These are phyloP conservation scores for Chrysanthemum seticuspe DNA, from an alignment of 129 eudicot genomes.

Conservation along the genomic window DNA sequence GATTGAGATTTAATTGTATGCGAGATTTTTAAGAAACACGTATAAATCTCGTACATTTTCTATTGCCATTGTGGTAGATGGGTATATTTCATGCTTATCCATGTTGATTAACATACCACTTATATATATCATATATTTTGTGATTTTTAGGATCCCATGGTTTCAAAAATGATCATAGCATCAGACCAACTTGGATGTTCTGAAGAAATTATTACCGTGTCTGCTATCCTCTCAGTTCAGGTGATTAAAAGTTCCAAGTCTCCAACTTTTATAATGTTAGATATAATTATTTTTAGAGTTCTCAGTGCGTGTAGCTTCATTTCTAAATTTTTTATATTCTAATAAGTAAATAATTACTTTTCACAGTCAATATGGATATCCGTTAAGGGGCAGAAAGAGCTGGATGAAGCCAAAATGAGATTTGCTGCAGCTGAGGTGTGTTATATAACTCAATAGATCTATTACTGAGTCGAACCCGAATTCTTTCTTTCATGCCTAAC, in stretches of 20 bases:
- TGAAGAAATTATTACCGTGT: conserved; percentile 82
- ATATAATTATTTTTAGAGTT: neutral
- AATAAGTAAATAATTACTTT: neutral
- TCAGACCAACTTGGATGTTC: conserved; percentile 79
- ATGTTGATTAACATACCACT: conserved; percentile 1
- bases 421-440: conserved; percentile 95
- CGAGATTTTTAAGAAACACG: neutral
- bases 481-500: too few relatives aligned
- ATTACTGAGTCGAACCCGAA: too few relatives aligned
- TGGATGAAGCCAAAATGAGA: conserved; percentile 91
- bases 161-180: conserved; percentile 89
- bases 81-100: neutral
- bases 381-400: conserved; percentile 75
- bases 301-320: neutral
- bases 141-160: conserved; percentile 78
- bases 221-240: conserved; percentile 89
- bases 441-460: neutral
- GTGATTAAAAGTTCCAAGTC: conserved; percentile 21
- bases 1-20: neutral
- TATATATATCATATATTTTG: conserved; percentile 1
- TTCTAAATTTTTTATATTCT: conserved; percentile 13
- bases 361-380: conserved; percentile 94
- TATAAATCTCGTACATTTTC: too few relatives aligned
- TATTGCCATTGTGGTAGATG: too few relatives aligned
- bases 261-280: neutral